Base-by-base conservation (phyloP, 1,139 yeast genomes). In the Hansenula lynferdii region DNA sequence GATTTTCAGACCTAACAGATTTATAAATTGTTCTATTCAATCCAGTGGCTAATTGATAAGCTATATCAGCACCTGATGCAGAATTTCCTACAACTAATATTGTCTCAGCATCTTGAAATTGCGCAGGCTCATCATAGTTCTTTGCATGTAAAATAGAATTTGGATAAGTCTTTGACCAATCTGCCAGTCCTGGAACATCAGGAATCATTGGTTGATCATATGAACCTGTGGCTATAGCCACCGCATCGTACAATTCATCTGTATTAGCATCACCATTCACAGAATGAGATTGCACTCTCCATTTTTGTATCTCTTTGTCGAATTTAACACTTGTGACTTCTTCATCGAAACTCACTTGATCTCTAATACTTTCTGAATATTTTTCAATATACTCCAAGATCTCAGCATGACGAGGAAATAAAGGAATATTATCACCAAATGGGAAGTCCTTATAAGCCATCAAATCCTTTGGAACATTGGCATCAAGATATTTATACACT, bases 31-130 rank as follows among this genome's bases (percentile, higher is more conserved):
- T 53, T 8, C 58, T 49, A 27, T 74, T 65, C n/a, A 34, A 18
- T 2, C 54, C 55, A 6, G 64, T 60, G 3, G 71, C 67, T 26
- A 75, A 45, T 53, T 80, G 85, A 43, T 65, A 68, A 1, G 80
- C 70, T 37, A 80, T 64, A 50, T 80, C 87, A 9, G 70, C 65
- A 2, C 82, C 85, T 8, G 83, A 75, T 11, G 83, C 78, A 0
- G 81, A 76, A 48, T 75, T 75, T 1, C 86, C 87, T 6, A 80
- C 70, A n/a, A 80, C 72, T 26, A 80, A 57, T 17, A 79, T 72
- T 31, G 61, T 65, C 40, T 62, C 57, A 31, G 49, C 46, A 40
- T 62, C 63, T 19, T 63, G 64, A 39, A 59, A 60, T 27, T 62
- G 67, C 5, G 69, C 67, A 4, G 80, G 72, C 14, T 64, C 65